Conservation (phyloP, 1,284 basidiomycete genomes). For the Malassezia furfur region DNA sequence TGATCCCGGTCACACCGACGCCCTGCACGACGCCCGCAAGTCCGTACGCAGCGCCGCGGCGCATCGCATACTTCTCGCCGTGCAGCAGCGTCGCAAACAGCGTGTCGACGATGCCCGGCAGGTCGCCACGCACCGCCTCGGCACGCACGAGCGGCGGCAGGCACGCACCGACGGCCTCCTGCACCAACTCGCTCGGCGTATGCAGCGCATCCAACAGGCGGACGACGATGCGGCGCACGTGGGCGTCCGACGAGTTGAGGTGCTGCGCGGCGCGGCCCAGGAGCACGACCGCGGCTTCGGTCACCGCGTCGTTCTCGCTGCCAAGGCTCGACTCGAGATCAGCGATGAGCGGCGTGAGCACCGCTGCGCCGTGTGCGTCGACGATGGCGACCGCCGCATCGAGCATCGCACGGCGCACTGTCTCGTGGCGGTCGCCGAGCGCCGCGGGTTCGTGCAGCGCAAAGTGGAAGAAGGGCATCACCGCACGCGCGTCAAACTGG, state of each 20-base stretch:
- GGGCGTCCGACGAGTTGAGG: slow-evolving; percentile 57
- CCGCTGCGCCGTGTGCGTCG: slow-evolving; percentile 69
- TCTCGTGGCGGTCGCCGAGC: slow-evolving; percentile 72
- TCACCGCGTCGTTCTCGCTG: slow-evolving; percentile 52
- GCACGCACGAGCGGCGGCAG: slow-evolving; percentile 73
- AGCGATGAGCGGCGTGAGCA: slow-evolving; percentile 66
- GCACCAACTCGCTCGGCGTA: slow-evolving; percentile 92
- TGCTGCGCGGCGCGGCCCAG: slow-evolving; percentile 88
- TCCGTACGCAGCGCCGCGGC: slow-evolving; percentile 91
- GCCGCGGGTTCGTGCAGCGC: slow-evolving; percentile 67
- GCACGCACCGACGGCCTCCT: slow-evolving; percentile 84
- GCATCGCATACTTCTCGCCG: slow-evolving; percentile 69
- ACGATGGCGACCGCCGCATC: slow-evolving; percentile 71
- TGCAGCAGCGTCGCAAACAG: slow-evolving; percentile 59
- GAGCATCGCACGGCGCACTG: slow-evolving; percentile 79
- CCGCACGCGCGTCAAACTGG: slow-evolving; percentile 58
- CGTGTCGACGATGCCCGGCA: slow-evolving; percentile 55
- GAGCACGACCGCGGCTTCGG: slow-evolving; percentile 88
- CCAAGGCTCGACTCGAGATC: slow-evolving; percentile 60
- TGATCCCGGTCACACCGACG: slow-evolving; percentile 72
- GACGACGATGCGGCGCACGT: slow-evolving; percentile 60
- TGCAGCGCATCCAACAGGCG: slow-evolving; percentile 82
- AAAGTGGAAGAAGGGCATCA: slow-evolving; percentile 77
- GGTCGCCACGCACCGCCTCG: slow-evolving; percentile 52
- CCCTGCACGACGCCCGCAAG: slow-evolving; percentile 86